A percentile compares a stretch with the other conserved stretches of the same genome.
Evolutionary conservation across 2,329 filamentous ascomycete species (phyloP).

Genomic region (Penicillium sp.): DNA sequence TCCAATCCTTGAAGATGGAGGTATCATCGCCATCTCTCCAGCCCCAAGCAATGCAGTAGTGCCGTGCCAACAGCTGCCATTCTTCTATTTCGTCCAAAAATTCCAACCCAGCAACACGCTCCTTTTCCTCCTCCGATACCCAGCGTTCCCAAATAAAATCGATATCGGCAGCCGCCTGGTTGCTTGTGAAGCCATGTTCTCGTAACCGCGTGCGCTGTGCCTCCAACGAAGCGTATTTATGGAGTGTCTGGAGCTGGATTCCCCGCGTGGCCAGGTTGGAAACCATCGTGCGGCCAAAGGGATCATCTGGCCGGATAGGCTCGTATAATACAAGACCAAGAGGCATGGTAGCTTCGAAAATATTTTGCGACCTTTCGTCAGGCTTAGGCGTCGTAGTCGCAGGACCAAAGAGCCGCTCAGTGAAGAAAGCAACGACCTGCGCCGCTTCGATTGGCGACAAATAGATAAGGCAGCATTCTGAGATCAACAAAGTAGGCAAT

Average conservation of each 20-base stretch:
- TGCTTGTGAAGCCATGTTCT: slow-evolving; percentile 62
- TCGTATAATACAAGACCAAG: slow-evolving; percentile 77
- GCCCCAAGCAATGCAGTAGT: slow-evolving; percentile 90
- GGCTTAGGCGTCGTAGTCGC: slow-evolving; percentile 1
- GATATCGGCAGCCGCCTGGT: slow-evolving; percentile 58
- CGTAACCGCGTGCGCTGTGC: slow-evolving; percentile 67
- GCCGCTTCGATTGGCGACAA: slow-evolving; percentile 64
- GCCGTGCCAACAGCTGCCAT: slow-evolving; percentile 78
- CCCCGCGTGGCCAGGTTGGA: slow-evolving; percentile 78
- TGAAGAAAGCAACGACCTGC: slow-evolving; percentile 64
- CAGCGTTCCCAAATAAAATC: slow-evolving; percentile 74
- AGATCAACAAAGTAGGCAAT: slow-evolving; percentile 79
- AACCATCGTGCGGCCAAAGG: slow-evolving; percentile 90
- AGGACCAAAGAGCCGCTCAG: slow-evolving; percentile 47
- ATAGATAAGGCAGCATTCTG: slow-evolving; percentile 95
- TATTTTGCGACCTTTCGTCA: background rate
- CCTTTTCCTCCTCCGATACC: slow-evolving; percentile 68
- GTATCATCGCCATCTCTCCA: slow-evolving; percentile 57
- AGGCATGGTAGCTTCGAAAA: slow-evolving; percentile 41
- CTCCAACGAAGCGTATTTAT: slow-evolving; percentile 64
- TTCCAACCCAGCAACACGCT: slow-evolving; percentile 73
- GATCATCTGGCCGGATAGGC: slow-evolving; percentile 75
- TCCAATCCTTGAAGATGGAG: slow-evolving; percentile 39
- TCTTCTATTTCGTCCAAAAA: slow-evolving; percentile 95
- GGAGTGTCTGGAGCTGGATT: slow-evolving; percentile 80